Evolutionary conservation across 2,329 filamentous ascomycete genomes (phyloP).

Genomic region (Fusarium sterilihyphosum): DNA sequence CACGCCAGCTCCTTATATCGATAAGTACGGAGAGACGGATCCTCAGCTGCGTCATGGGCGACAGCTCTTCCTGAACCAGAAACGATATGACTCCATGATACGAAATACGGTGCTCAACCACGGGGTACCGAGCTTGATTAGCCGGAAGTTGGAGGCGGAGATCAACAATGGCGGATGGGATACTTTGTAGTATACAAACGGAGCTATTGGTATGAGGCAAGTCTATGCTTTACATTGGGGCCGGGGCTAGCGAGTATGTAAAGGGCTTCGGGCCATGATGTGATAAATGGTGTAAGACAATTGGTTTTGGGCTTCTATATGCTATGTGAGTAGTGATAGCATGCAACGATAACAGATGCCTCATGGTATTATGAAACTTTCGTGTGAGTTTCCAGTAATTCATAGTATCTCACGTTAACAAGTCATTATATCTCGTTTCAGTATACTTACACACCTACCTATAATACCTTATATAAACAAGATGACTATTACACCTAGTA

Average conservation of each 20-base stretch:
- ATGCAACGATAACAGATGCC: conserved; percentile 10
- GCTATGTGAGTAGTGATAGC: background rate
- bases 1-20: conserved; percentile 89
- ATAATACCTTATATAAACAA: background rate
- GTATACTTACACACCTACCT: background rate
- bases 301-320: conserved; percentile 3
- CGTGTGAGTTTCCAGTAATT: background rate
- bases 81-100: conserved; percentile 88
- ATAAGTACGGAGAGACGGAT: conserved; percentile 95
- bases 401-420: background rate
- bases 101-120: conserved; percentile 88
- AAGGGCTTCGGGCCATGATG: background rate
- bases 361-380: background rate
- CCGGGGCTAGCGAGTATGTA: background rate
- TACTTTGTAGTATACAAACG: conserved; percentile 56
- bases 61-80: conserved; percentile 92
- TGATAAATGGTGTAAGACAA: conserved; percentile 2
- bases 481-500: background rate
- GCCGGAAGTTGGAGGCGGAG: conserved; percentile 89
- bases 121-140: conserved; percentile 88
- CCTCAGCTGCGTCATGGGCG: conserved; percentile 87
- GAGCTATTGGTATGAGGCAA: background rate
- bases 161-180: conserved; percentile 99
- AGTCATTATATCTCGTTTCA: background rate
- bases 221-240: background rate